Percentiles rank a stretch among this genome's conserved stretches.
Conservation (phyloP, 176 grass and related monocot genomes). For the Musa acuminata region DNA sequence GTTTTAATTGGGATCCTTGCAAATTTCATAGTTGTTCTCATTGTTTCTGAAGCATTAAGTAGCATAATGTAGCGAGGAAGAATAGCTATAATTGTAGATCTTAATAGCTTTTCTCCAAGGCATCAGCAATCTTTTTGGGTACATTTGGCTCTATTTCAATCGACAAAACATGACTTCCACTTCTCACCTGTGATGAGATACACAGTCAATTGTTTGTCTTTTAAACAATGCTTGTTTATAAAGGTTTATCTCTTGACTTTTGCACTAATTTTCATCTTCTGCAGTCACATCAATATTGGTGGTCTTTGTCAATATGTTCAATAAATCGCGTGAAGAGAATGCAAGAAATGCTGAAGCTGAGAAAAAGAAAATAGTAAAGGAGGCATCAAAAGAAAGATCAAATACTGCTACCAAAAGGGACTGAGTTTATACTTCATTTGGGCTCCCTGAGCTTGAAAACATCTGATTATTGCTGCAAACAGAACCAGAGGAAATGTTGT, state of each 20-base stretch:
- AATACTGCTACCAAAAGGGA: conserved; percentile 34
- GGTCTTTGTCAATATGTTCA: conserved; percentile 90
- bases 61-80: no score
- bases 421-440: background rate
- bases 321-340: conserved; percentile 96
- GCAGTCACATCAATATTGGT: conserved; percentile 95
- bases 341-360: conserved; percentile 54
- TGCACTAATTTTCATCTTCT: conserved; percentile 30
- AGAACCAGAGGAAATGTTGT: background rate
- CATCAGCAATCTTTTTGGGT: no score
- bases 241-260: conserved; percentile 20
- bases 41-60: background rate
- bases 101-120: no score
- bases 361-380: conserved; percentile 85
- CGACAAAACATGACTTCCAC: no score
- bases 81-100: no score
- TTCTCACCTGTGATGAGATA: conserved; percentile 6
- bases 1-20: no score
- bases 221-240: background rate
- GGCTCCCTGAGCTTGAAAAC: background rate
- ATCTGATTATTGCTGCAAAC: background rate
- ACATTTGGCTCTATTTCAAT: no score
- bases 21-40: background rate
- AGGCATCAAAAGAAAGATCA: conserved; percentile 48
- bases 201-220: conserved; percentile 7